phyloP scores from a whole-genome alignment of 352 stramenopile genomes.

The Globisporangium cederbergense region DNA sequence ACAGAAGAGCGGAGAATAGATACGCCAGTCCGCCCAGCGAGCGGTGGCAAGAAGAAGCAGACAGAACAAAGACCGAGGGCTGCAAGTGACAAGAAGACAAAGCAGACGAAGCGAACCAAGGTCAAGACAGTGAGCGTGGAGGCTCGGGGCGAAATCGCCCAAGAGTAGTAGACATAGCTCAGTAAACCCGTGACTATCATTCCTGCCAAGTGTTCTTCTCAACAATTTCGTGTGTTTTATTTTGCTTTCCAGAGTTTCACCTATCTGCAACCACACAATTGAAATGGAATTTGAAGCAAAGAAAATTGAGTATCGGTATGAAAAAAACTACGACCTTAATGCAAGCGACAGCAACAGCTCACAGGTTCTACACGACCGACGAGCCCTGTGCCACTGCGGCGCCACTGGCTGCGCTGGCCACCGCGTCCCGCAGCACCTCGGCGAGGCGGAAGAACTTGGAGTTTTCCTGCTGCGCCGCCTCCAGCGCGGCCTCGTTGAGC shows the following conservation, averaged over 20 bases:
- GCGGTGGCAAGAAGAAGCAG: neutral
- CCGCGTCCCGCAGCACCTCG: constrained; percentile 54
- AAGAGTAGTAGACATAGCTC: neutral
- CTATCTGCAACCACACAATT: too few relatives aligned
- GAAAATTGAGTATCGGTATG: too few relatives aligned
- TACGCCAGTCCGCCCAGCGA: neutral
- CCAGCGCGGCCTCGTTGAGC: constrained; percentile 33
- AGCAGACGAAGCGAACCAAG: constrained; percentile 3
- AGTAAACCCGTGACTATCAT: too few relatives aligned
- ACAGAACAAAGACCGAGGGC: neutral
- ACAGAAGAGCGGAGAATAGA: constrained; percentile 5
- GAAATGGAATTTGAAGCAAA: too few relatives aligned
- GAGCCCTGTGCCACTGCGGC: constrained; percentile 5
- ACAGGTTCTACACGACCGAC: constrained; percentile 36
- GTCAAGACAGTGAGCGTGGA: constrained; percentile 11
- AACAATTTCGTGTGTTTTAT: too few relatives aligned
- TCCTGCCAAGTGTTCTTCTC: too few relatives aligned
- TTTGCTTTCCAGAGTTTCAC: too few relatives aligned
- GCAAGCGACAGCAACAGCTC: neutral
- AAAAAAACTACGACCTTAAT: too few relatives aligned
- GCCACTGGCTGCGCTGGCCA: constrained; percentile 27
- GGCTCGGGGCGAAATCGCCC: neutral
- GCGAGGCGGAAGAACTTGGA: constrained; percentile 59
- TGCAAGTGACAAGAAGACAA: neutral
- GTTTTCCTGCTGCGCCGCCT: constrained; percentile 45